Percentiles rank a stretch among this genome's conserved stretches.
Conservation (phyloP, 2,329 filamentous ascomycete genomes). For the Epichloe gansuensis region DNA sequence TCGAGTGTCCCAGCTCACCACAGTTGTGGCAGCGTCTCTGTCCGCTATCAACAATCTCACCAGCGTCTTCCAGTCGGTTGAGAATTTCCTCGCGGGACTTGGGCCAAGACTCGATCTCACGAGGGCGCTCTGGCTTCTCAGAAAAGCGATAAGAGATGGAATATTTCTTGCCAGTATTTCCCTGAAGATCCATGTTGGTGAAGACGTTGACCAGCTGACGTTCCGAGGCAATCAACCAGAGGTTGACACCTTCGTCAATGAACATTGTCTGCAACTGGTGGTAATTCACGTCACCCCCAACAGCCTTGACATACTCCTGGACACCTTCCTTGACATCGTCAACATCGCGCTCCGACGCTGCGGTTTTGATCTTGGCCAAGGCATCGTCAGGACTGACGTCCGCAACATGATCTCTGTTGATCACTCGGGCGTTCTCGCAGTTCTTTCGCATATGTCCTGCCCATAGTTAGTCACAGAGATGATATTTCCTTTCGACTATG, state of each 20-base stretch:
- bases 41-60: constrained; percentile 48
- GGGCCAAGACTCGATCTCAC: constrained; percentile 50
- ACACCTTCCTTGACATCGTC: constrained; percentile 50
- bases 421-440: constrained; percentile 47
- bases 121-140: constrained; percentile 43
- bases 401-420: constrained; percentile 40
- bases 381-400: constrained; percentile 41
- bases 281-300: constrained; percentile 43
- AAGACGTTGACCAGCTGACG: constrained; percentile 42
- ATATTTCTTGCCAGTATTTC: constrained; percentile 53
- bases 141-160: constrained; percentile 51
- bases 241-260: constrained; percentile 37
- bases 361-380: constrained; percentile 43
- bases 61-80: constrained; percentile 51
- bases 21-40: constrained; percentile 53
- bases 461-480: constrained; percentile 6
- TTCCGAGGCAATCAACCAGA: constrained; percentile 53
- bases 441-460: constrained; percentile 42
- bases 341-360: constrained; percentile 41
- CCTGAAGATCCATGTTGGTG: constrained; percentile 63
- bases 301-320: constrained; percentile 49
- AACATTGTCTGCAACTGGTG: constrained; percentile 48
- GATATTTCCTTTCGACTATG: background rate
- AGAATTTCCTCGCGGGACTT: constrained; percentile 46
- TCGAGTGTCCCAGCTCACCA: constrained; percentile 48